These are phyloP conservation scores for Myriosclerotinia curreyana DNA, from an alignment of 2,329 filamentous ascomycete genomes.

Conservation along the genomic window DNA sequence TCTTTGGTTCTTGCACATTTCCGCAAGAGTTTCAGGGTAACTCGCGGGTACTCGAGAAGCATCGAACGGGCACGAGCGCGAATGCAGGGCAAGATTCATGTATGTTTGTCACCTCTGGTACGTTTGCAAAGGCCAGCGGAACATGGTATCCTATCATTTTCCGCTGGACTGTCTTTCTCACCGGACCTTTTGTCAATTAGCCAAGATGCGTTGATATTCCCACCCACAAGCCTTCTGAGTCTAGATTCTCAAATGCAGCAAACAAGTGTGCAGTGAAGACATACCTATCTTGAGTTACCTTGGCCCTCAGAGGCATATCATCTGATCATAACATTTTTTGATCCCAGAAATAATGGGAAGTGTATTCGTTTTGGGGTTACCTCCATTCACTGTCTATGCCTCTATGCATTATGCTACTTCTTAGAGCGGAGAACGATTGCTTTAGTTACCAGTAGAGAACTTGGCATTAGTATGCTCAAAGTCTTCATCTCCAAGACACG, in stretches of 20 bases:
- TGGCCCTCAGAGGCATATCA: conserved; percentile 8
- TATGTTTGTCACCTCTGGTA: conserved; percentile 6
- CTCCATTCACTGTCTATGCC: conserved; percentile 1
- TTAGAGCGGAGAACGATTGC: neutral
- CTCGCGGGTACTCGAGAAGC: neutral
- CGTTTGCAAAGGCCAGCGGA: neutral
- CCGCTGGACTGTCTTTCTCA: conserved; percentile 1
- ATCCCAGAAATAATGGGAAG: conserved; percentile 3
- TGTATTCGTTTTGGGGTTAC: neutral
- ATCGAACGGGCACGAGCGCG: neutral
- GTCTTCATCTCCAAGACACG: neutral
- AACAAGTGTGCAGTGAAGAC: conserved; percentile 3
- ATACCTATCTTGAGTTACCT: conserved; percentile 18
- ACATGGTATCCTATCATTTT: neutral
- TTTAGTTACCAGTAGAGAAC: neutral
- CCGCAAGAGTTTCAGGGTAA: neutral
- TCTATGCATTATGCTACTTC: neutral
- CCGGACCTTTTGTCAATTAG: neutral
- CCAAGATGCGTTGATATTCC: neutral
- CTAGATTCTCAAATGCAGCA: neutral
- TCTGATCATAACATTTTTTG: conserved; percentile 16
- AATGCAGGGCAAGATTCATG: neutral
- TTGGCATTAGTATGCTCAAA: neutral
- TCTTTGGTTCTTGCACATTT: neutral
- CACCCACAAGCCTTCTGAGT: conserved; percentile 4